These are phyloP conservation scores for Tetradesmus lagerheimii DNA, from an alignment of 139 green algal genomes.

Conservation along the genomic window DNA sequence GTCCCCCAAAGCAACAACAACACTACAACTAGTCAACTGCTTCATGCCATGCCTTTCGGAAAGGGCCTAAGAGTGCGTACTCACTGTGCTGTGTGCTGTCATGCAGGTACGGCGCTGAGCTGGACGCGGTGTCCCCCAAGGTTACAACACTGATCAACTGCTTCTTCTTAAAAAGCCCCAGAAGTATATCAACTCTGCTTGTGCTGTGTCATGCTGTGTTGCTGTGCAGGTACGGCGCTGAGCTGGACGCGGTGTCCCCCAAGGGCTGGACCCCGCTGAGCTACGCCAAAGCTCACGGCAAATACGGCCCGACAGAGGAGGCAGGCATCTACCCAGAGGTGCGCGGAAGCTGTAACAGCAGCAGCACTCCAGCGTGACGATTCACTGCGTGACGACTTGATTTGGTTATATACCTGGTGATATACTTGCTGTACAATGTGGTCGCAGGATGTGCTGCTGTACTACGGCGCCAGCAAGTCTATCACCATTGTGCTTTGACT, in stretches of 20 bases:
- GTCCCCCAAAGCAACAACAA: too few relatives aligned
- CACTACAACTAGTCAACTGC: too few relatives aligned
- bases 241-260: constrained; percentile 29
- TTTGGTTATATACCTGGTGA: too few relatives aligned
- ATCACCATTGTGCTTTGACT: neutral
- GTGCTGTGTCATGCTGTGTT: neutral
- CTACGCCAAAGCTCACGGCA: constrained; percentile 92
- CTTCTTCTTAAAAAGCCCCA: too few relatives aligned
- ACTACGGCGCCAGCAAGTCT: neutral
- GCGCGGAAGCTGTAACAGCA: neutral
- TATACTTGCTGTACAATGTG: too few relatives aligned
- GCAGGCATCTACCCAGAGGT: constrained; percentile 97
- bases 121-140: too few relatives aligned
- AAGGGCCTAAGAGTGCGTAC: too few relatives aligned
- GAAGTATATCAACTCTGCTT: too few relatives aligned
- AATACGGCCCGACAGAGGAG: constrained; percentile 96
- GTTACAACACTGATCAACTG: too few relatives aligned
- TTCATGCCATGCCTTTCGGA: too few relatives aligned
- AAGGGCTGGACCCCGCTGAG: constrained; percentile 88
- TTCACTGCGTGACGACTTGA: too few relatives aligned
- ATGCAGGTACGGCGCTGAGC: constrained; percentile 44
- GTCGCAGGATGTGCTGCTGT: constrained; percentile 65
- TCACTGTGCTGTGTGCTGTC: neutral
- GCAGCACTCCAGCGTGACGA: neutral
- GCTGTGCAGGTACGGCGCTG: constrained; percentile 39